These are phyloP conservation scores for Avena eriantha DNA, from an alignment of 176 grass and related monocot genomes.

Conservation along the genomic window DNA sequence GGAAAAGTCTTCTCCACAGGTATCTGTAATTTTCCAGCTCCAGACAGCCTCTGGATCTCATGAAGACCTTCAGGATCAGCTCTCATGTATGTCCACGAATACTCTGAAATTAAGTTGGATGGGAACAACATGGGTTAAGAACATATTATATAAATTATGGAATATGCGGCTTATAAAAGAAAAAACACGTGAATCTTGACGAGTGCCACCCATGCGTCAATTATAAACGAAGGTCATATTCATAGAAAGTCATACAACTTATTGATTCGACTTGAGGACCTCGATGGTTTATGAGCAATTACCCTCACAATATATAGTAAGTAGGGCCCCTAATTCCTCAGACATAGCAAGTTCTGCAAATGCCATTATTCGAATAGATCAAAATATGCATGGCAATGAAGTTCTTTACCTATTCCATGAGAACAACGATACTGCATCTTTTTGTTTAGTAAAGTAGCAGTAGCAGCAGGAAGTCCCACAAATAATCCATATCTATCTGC, in stretches of 20 bases:
- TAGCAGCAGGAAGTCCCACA: conserved; percentile 80
- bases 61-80: conserved; percentile 88
- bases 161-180: background rate
- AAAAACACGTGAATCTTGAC: background rate
- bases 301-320: background rate
- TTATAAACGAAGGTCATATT: background rate
- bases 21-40: conserved; percentile 79
- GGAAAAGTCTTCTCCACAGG: conserved; percentile 87
- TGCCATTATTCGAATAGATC: background rate
- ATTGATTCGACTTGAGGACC: background rate
- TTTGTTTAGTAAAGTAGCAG: conserved; percentile 84
- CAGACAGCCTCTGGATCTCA: conserved; percentile 72
- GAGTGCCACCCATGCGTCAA: conserved; percentile 1
- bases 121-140: conserved; percentile 24
- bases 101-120: conserved; percentile 62
- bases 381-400: background rate
- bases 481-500: conserved; percentile 85
- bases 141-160: conserved; percentile 20
- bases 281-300: background rate
- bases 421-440: conserved; percentile 62
- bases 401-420: conserved; percentile 37
- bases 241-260: background rate
- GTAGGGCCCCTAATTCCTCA: too few species aligned
- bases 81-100: conserved; percentile 99
- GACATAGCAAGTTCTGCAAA: background rate